A percentile compares a stretch with the other conserved stretches of the same genome.
These are phyloP conservation scores for Aspergillus japonicus DNA, from an alignment of 2,329 filamentous ascomycete species.

Conservation along the genomic window DNA sequence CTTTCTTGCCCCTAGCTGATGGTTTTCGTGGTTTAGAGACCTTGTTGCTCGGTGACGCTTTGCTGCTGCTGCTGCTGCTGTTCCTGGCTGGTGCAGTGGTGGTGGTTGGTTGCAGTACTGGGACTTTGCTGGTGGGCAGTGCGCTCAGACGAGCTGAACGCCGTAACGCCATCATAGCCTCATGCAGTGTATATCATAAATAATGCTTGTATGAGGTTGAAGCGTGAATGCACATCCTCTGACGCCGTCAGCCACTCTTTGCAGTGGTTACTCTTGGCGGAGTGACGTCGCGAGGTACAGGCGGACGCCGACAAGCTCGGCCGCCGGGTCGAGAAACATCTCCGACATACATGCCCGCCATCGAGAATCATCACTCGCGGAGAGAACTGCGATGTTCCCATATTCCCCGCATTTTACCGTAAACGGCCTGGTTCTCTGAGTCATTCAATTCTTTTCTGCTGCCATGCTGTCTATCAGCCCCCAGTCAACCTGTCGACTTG, in stretches of 20 bases:
- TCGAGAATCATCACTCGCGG: not conserved
- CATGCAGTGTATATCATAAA: not conserved
- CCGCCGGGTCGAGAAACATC: not conserved
- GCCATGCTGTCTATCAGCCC: not conserved
- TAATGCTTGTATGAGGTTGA: not conserved
- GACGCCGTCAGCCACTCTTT: not conserved
- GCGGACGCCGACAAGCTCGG: not conserved
- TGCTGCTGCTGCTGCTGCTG: constrained; percentile 21
- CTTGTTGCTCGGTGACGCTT: constrained; percentile 19
- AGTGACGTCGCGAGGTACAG: not conserved
- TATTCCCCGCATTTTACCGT: not conserved
- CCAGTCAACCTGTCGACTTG: not conserved
- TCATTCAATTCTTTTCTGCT: too few relatives aligned
- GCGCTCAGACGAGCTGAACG: constrained; percentile 51
- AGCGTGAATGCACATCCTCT: not conserved
- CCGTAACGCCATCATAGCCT: constrained; percentile 49
- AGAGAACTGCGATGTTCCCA: not conserved
- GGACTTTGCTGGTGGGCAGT: constrained; percentile 20
- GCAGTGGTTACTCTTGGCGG: not conserved
- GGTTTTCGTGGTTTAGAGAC: constrained; percentile 32
- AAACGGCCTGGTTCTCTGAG: too few relatives aligned
- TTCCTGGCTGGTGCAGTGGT: constrained; percentile 24
- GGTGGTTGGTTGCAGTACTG: constrained; percentile 20
- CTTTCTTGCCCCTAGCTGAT: constrained; percentile 26
- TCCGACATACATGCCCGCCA: not conserved